Evolutionary conservation across 2,329 filamentous ascomycete genomes (phyloP), one percentile per base, ranked within the genome.

Genomic region (Xylaria arbuscula): DNA sequence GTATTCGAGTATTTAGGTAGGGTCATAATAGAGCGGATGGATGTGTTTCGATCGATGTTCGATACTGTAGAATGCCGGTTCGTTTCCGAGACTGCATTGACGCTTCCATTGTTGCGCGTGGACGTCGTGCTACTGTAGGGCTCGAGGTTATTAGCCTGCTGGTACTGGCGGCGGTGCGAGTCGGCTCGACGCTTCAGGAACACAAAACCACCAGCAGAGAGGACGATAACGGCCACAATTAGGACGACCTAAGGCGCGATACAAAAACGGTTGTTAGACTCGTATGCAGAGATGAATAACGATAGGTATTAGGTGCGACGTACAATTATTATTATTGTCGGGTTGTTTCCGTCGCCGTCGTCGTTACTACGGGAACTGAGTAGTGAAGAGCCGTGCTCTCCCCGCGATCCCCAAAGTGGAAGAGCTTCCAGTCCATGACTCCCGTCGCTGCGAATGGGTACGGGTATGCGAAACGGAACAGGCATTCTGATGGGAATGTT

Each of bases 21-120:
- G 0, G 96, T 98, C 87, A 98, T 96, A 64, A 98, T 90, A n/a
- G 93, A 97, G 64, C 95, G 90, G 54, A 98, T 86, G 9, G 93
- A 97, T 0, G 93, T 94, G 75, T 95, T 92, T 38, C 95, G 88
- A 77, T 95, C 92, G 13, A 97, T 88, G 0, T 78, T 64, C 10
- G 66, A 59, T 19, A 81, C 67, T 79, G 79, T 9, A 72, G 74
- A 42, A 78, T 63, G 73, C 66, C 71, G 62, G 3, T 75, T 73
- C 2, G 75, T 70, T 40, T 77, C 76, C 17, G 73, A 72, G 64
- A 76, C 76, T 13, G 77, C 69, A 17, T 70, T 69, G 34, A 55
- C 58, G 32, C 62, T 40, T 13, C 28, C 42, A 36, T 62, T 55
- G 48, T 67, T 64, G 63, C 59, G 68, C n/a, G 66, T 63, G 36